Base-by-base conservation (phyloP, 768 basidiomycete genomes). In the Mycena latifolia region DNA sequence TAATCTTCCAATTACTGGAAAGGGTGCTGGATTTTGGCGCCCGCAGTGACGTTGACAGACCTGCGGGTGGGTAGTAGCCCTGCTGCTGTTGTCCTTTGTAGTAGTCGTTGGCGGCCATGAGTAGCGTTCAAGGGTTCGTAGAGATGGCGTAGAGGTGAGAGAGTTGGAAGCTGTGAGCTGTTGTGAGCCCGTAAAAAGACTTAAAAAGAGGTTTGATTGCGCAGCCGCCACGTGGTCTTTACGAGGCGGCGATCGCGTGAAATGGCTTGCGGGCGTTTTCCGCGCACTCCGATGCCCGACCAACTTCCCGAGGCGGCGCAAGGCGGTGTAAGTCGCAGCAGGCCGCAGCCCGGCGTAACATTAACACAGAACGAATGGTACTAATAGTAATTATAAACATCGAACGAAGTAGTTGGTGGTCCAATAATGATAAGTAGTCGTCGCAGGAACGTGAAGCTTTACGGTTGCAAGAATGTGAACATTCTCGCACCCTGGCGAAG, bases 21-120 rank as follows among this genome's bases (percentile, higher is more conserved):
- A 22, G 50, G 43, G n/a, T 20, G 1, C 10, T n/a, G 10, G 50
- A 20, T 54, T 79, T 54, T 61, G 57, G 64, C 56, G 54, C 55
- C 50, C 63, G 15, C 15, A 18, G 39, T 48, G 51, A 25, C 47
- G 27, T 18, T 22, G 18, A 76, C 82, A 17, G 18, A 86, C 87
- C 87, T 74, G 72, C 79, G 12, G 86, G 86, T 17, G 85, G 86
- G 62, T 86, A 87, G 72, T 89, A 87, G 45, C 86, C 85, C 45
- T 82, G 79, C 70, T 85, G 87, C 22, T 77, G 61, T 15, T 48
- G 47, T 55, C 79, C 79, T 69, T 76, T 75, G 78, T 92, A 93
- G 72, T 91, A 94, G 71, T 93, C 92, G 78, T 89, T 88, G 74
- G 88, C 90, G 66, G 91, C 89, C 92, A 91, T 90, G 70, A 14